Conservation (phyloP, 2,329 filamentous ascomycete species). For the Talaromyces sp. region DNA sequence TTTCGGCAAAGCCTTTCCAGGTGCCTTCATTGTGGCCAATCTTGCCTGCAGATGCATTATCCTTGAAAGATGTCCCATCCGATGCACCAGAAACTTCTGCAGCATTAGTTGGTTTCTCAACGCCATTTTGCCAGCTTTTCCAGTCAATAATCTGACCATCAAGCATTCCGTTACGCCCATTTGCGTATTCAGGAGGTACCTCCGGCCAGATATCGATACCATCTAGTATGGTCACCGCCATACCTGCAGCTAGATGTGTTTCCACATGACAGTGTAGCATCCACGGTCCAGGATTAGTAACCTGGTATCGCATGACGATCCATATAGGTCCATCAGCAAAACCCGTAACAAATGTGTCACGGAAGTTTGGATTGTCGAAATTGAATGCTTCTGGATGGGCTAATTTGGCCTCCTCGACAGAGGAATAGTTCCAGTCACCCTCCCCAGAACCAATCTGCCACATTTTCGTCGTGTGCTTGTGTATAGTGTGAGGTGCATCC, state of each 20-base stretch:
- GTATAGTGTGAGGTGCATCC: conserved; percentile 39
- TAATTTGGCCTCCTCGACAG: conserved; percentile 35
- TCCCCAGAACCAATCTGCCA: conserved; percentile 38
- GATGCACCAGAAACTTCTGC: neutral
- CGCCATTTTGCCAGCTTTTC: neutral
- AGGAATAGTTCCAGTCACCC: conserved; percentile 34
- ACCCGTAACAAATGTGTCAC: conserved; percentile 37
- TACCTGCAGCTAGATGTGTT: conserved; percentile 43
- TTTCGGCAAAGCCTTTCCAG: neutral
- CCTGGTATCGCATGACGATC: conserved; percentile 43
- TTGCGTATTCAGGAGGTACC: conserved; percentile 13
- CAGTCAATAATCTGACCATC: neutral
- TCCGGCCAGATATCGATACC: conserved; percentile 43
- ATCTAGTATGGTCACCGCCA: conserved; percentile 45
- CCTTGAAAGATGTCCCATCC: neutral
- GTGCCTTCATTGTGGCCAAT: neutral
- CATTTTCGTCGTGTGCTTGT: conserved; percentile 44
- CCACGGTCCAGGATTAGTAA: conserved; percentile 42
- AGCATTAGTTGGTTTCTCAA: neutral
- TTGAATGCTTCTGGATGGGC: conserved; percentile 39
- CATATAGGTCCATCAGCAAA: conserved; percentile 25
- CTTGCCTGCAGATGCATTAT: neutral
- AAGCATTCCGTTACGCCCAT: conserved; percentile 5
- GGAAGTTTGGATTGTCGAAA: conserved; percentile 35
- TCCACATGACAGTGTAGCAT: conserved; percentile 48